Evolutionary conservation across 2,329 filamentous ascomycete species (phyloP).

Genomic region (Penicillium sp.): DNA sequence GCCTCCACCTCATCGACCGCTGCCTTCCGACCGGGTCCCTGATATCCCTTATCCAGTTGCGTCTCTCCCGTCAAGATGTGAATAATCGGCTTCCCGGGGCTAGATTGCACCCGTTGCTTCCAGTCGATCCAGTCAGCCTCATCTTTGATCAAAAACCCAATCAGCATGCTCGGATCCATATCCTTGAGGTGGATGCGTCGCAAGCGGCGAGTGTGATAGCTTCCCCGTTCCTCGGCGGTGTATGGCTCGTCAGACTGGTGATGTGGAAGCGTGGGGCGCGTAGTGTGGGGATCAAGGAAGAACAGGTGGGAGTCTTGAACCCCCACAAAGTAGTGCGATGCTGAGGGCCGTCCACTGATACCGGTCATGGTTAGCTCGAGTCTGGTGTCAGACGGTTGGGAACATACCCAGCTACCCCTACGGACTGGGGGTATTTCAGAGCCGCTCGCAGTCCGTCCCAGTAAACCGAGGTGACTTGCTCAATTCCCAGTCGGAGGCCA

Average conservation of each 20-base stretch:
- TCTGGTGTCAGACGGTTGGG: conserved; percentile 1
- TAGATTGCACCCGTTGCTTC: conserved; percentile 72
- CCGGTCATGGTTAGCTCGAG: conserved; percentile 7
- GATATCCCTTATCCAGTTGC: conserved; percentile 50
- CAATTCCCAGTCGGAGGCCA: conserved; percentile 85
- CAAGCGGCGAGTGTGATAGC: conserved; percentile 84
- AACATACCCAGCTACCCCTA: conserved; percentile 87
- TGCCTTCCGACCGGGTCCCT: conserved; percentile 61
- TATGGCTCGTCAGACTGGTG: conserved; percentile 53
- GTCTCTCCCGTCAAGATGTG: conserved; percentile 75
- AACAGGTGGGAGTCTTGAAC: conserved; percentile 78
- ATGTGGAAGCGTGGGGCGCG: conserved; percentile 71
- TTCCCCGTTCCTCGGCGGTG: conserved; percentile 70
- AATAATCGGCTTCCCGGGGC: conserved; percentile 81
- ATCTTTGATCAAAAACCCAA: conserved; percentile 83
- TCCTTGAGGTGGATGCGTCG: conserved; percentile 81
- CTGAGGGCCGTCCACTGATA: conserved; percentile 80
- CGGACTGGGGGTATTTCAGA: conserved; percentile 85
- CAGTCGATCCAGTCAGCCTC: conserved; percentile 82
- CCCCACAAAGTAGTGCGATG: conserved; percentile 77
- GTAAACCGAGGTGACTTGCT: conserved; percentile 91
- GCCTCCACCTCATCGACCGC: conserved; percentile 89
- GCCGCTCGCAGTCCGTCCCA: conserved; percentile 88
- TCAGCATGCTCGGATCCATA: conserved; percentile 97
- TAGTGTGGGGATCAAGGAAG: conserved; percentile 92